Evolutionary conservation across 805 yeast species (phyloP).

Genomic region (Saturnispora diversa): DNA sequence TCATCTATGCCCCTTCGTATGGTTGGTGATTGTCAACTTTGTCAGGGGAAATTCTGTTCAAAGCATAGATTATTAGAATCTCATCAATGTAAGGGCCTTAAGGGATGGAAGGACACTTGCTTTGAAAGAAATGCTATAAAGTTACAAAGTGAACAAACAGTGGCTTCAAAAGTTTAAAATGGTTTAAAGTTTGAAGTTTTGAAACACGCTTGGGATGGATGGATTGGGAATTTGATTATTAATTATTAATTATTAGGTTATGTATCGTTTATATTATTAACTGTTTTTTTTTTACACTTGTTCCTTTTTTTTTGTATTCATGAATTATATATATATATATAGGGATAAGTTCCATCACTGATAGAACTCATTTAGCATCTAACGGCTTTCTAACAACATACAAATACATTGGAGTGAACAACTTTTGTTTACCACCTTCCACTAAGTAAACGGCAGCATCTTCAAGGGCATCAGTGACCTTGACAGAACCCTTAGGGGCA

Average conservation of each 20-base stretch:
- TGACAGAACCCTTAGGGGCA: constrained; percentile 87
- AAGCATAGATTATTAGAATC: constrained; percentile 82
- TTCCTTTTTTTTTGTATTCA: too few species aligned
- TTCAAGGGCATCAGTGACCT: constrained; percentile 89
- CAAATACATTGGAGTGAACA: constrained; percentile 98
- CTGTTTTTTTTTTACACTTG: not conserved
- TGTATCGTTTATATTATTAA: too few species aligned
- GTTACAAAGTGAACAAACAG: constrained; percentile 79
- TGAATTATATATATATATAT: too few species aligned
- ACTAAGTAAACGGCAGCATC: constrained; percentile 95
- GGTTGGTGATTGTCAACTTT: constrained; percentile 80
- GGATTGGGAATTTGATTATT: not conserved
- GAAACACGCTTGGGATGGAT: not conserved
- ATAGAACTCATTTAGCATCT: not conserved
- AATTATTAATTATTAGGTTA: too few species aligned
- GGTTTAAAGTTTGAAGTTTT: too few species aligned
- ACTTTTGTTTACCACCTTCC: constrained; percentile 80
- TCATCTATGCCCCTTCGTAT: constrained; percentile 53
- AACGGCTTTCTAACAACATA: constrained; percentile 79
- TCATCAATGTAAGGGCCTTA: constrained; percentile 72
- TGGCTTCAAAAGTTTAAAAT: constrained; percentile 52
- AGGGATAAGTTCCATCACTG: too few species aligned
- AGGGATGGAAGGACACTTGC: constrained; percentile 70
- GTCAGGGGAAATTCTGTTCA: constrained; percentile 79
- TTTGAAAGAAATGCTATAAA: constrained; percentile 81